Conservation (phyloP, 2,329 filamentous ascomycete species). For the Penicillium sp. region DNA sequence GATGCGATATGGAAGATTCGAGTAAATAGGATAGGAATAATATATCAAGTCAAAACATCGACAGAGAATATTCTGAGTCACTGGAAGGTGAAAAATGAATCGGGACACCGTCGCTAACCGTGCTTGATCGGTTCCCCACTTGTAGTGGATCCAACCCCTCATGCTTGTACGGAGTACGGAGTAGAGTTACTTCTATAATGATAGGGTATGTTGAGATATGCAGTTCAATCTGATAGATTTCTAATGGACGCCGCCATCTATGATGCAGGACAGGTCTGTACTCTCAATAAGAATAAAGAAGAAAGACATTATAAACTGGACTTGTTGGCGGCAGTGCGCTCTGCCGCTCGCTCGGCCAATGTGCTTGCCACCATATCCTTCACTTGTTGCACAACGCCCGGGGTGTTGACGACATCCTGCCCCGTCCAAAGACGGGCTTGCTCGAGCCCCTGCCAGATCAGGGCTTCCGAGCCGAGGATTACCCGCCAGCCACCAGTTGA, state of each 20-base stretch:
- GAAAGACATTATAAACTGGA: constrained; percentile 22
- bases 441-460: constrained; percentile 72
- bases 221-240: constrained; percentile 9
- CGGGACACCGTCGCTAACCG: no score
- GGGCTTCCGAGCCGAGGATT: constrained; percentile 67
- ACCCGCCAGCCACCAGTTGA: constrained; percentile 63
- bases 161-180: no score
- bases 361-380: constrained; percentile 48
- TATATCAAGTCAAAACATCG: no score
- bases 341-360: constrained; percentile 38
- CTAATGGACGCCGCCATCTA: constrained; percentile 14
- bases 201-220: neutral
- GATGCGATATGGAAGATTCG: no score
- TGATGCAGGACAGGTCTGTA: constrained; percentile 14
- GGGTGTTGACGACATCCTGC: constrained; percentile 52
- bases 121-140: neutral
- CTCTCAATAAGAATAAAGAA: constrained; percentile 15
- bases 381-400: constrained; percentile 50
- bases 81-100: no score
- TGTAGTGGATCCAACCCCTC: neutral
- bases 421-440: constrained; percentile 62
- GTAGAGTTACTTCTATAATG: no score
- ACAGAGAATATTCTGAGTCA: no score
- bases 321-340: constrained; percentile 13
- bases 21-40: no score